A percentile compares a stretch with the other conserved stretches of the same genome.
phyloP scores from a whole-genome alignment of 75 land plant species.

The Selaginella moellendorffii region DNA sequence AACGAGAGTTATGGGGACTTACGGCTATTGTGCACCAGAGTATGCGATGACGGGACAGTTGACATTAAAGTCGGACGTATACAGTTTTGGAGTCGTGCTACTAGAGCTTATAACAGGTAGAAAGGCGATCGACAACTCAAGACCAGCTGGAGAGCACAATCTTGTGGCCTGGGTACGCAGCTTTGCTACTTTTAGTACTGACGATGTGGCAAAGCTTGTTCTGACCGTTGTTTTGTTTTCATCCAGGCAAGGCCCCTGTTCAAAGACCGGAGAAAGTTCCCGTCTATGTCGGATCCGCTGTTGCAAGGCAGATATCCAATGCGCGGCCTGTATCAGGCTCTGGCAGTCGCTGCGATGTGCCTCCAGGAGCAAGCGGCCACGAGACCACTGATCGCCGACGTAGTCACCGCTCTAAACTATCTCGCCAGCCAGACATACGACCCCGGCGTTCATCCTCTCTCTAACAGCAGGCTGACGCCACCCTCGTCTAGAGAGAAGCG shows the following conservation, averaged over 20 bases:
- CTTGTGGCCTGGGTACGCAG: constrained; percentile 61
- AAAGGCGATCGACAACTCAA: constrained; percentile 55
- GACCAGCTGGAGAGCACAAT: constrained; percentile 52
- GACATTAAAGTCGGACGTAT: constrained; percentile 62
- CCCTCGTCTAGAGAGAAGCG: too few species aligned
- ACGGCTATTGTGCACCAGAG: constrained; percentile 74
- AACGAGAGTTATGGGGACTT: constrained; percentile 61
- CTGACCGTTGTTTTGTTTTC: too few species aligned
- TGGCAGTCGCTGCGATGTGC: constrained; percentile 46
- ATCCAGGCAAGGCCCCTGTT: constrained; percentile 38
- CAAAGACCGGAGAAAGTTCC: constrained; percentile 32
- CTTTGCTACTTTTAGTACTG: too few species aligned
- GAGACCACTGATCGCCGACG: constrained; percentile 34
- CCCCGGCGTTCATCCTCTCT: constrained; percentile 13
- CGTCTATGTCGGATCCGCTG: constrained; percentile 30
- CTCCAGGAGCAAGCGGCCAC: constrained; percentile 34
- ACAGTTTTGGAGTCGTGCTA: constrained; percentile 67
- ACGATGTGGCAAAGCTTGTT: too few species aligned
- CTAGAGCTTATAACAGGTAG: constrained; percentile 56
- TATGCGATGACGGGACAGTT: constrained; percentile 77
- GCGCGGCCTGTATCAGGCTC: constrained; percentile 43
- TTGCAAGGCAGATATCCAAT: constrained; percentile 31
- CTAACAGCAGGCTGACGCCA: background rate
- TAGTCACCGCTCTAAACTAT: constrained; percentile 36
- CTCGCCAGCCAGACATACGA: constrained; percentile 31